Evolutionary conservation across 352 stramenopile genomes (phyloP), one percentile per base, ranked within the genome.

Genomic region (Globisporangium mamillatum): DNA sequence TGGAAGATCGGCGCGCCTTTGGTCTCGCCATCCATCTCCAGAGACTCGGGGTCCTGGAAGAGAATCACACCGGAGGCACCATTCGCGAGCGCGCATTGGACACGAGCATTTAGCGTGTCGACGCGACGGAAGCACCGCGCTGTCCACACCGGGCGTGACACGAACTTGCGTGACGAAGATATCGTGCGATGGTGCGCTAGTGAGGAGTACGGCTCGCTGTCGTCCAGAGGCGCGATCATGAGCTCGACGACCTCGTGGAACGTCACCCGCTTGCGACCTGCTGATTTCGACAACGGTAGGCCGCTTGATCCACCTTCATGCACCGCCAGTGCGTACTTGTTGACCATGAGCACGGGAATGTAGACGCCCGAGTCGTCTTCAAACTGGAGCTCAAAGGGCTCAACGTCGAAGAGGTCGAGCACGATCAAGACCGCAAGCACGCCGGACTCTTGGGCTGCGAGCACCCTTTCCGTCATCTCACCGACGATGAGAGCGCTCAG

Each of bases 311-410:
- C 20, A 6, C 9, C 27, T 29, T 41, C 53, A 34, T 59, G 53
- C 14, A 59, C 53, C 0, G 58, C 70, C 38, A 62, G 41, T 24
- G 57, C 69, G 57, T 59, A 63, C 62, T 48, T 75, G 3, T 77
- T 77, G 55, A 77, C 44, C 81, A 91, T 90, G 25, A 93, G 65
- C n/a, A 93, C 81, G 1, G 85, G 85, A 44, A 93, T 79, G 66
- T 90, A 93, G 7, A 93, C 71, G 0, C 85, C 85, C 0, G 80
- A 76, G 34, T 89, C 83, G 1, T 75, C 50, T 1, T 66, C 46
- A 22, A 91, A 77, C 10, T 81, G 63, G 32, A 93, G 68, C 36
- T 80, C 73, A 20, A 93, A 93, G 20, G 85, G 68, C 18, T 86
- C 79, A 0, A 78, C 75, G 27, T 82, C 74, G n/a, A 86, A 76